Conservation (phyloP, 148 eudicot genomes). For the Salicornia ramosissima region DNA sequence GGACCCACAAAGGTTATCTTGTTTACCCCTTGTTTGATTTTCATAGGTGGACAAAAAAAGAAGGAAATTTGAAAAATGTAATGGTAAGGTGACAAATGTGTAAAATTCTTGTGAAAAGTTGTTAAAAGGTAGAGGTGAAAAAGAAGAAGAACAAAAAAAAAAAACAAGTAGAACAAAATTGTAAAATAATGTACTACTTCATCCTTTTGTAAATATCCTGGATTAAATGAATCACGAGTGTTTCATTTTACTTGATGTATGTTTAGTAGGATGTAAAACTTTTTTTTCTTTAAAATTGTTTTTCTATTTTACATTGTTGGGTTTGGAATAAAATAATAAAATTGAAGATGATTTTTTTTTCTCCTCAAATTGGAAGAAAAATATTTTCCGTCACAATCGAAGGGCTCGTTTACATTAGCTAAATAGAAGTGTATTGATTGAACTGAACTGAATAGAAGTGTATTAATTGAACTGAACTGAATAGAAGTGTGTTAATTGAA, state of each 20-base stretch:
- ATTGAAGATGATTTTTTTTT: too few species aligned
- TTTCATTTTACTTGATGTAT: not conserved
- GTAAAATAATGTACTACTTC: not conserved
- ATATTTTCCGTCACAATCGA: too few species aligned
- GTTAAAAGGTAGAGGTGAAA: not conserved
- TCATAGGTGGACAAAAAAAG: not conserved
- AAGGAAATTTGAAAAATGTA: not conserved
- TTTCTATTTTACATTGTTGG: too few species aligned
- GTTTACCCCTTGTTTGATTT: constrained; percentile 34
- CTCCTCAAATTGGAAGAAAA: too few species aligned
- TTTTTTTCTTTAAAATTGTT: too few species aligned
- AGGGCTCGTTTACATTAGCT: too few species aligned
- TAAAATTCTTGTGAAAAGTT: not conserved
- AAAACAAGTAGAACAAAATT: not conserved
- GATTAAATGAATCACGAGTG: not conserved
- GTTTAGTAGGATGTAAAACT: not conserved
- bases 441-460: too few species aligned
- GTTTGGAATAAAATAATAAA: too few species aligned
- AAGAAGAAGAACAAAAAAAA: not conserved
- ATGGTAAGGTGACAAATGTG: not conserved
- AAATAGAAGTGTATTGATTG: too few species aligned
- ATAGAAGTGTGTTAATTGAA: too few species aligned
- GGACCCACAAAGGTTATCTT: constrained; percentile 44
- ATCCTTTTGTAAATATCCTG: constrained; percentile 14
- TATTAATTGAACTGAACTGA: too few species aligned